Conservation (phyloP, 345 rosid genomes). For the Moricandia arvensis region DNA sequence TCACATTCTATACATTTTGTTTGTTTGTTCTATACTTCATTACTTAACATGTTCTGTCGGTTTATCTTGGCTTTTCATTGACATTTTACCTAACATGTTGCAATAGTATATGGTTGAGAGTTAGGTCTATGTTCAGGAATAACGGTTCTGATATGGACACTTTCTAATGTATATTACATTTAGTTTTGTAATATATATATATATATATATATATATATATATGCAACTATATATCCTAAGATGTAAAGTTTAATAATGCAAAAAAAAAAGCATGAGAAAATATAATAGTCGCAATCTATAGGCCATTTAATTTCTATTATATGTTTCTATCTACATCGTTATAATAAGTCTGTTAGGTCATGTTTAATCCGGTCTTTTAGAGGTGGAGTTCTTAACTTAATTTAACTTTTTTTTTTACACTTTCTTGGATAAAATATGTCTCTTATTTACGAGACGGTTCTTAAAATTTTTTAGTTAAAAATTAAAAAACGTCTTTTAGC, state of each 20-base stretch:
- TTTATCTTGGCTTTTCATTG: conserved; percentile 2
- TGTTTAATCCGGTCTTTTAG: too few relatives aligned
- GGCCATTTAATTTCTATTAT: too few relatives aligned
- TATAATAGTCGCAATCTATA: background rate
- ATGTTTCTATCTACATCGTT: background rate
- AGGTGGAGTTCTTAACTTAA: too few relatives aligned
- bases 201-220: too few relatives aligned
- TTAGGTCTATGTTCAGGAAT: conserved; percentile 1
- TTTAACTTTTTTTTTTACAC: too few relatives aligned
- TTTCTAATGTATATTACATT: background rate
- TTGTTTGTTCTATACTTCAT: background rate
- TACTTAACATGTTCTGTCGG: conserved; percentile 19
- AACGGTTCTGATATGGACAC: conserved; percentile 9
- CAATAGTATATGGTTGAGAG: conserved; percentile 15
- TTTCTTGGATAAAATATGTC: too few relatives aligned
- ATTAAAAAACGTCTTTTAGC: too few relatives aligned
- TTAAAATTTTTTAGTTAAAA: too few relatives aligned
- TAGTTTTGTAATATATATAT: background rate
- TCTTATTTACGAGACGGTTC: too few relatives aligned
- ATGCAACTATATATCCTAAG: background rate
- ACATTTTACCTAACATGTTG: conserved; percentile 15
- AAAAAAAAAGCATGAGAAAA: background rate
- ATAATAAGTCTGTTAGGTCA: too few relatives aligned
- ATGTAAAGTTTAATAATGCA: background rate
- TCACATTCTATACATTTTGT: background rate